Evolutionary conservation across 495 filamentous ascomycete genomes (phyloP).

Genomic region (Penicillium angulare): DNA sequence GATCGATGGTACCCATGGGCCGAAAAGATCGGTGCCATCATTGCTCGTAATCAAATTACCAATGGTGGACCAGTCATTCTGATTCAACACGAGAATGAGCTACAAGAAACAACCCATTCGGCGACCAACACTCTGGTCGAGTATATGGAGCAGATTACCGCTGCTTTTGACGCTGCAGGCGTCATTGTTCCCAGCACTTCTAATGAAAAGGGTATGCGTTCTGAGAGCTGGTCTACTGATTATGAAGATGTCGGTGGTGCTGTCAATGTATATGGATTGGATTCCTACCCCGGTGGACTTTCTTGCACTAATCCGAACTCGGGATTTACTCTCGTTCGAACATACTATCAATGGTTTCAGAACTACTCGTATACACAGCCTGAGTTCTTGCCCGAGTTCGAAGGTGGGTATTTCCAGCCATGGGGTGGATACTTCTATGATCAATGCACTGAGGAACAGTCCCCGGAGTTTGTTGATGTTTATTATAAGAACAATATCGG

Average conservation of each 20-base stretch:
- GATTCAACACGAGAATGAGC: slow-evolving; percentile 55
- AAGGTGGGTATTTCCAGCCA: slow-evolving; percentile 52
- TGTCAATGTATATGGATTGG: slow-evolving; percentile 55
- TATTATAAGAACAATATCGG: slow-evolving; percentile 59
- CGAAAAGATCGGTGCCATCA: slow-evolving; percentile 42
- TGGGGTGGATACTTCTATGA: slow-evolving; percentile 55
- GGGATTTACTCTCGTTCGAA: slow-evolving; percentile 50
- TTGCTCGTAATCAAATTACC: slow-evolving; percentile 50
- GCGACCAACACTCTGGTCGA: slow-evolving; percentile 40
- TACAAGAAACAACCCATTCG: slow-evolving; percentile 38
- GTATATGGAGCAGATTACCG: slow-evolving; percentile 53
- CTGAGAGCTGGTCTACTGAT: slow-evolving; percentile 53
- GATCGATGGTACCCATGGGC: slow-evolving; percentile 46
- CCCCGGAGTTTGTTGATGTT: slow-evolving; percentile 52
- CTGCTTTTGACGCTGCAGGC: slow-evolving; percentile 46
- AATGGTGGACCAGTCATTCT: slow-evolving; percentile 54
- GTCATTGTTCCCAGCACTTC: slow-evolving; percentile 50
- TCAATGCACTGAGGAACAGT: slow-evolving; percentile 42
- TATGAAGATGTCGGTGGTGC: slow-evolving; percentile 55
- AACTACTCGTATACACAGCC: slow-evolving; percentile 55
- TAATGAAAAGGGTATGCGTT: slow-evolving; percentile 54
- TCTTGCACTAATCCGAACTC: slow-evolving; percentile 49
- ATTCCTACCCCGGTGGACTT: slow-evolving; percentile 55
- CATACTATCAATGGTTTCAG: slow-evolving; percentile 58
- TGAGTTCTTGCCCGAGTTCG: slow-evolving; percentile 51